Base-by-base conservation (phyloP, 106 monocot species). In the Posidonia australis region DNA sequence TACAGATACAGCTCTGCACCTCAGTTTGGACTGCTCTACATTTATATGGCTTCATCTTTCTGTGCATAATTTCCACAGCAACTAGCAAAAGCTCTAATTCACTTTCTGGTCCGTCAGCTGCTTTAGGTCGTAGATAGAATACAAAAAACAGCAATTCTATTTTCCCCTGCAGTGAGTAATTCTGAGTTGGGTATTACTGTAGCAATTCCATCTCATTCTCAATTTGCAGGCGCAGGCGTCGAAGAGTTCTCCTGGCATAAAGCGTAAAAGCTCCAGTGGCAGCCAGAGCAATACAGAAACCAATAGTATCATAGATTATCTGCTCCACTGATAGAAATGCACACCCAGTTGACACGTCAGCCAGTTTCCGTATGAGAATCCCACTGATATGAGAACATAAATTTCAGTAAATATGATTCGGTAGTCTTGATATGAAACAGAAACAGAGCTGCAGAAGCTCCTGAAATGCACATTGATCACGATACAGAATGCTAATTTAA, bases 191-290 rank as follows among this genome's bases (percentile, higher is more conserved):
- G 48, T 67, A 79, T 49, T 58, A 14, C 17, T 58, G 42, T 18
- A 42, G 57, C 58, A 66, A 79, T 47, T 27, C 14, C 20, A 82
- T 72, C 45, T 85, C 84, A 2, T 89, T 88, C 65, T 93, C 88
- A 9, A 22, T 48, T 66, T 89, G 93, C 26, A 93, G 81, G 10
- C 22, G 93, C 26, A 93, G 81, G 10, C 22, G 78, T 28, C 79
- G 85, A 44, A 93, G 85, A 27, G 83, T 66, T 51, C 62, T 88
- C 63, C 86, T 93, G 47, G 93, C 93, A 58, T 89, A 93, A 43
- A 83, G 61, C 7, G 93, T 93, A 52, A 93, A 86, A 17, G 83
- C 81, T 27, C 75, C 53, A 1, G 93, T 88, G 25, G 88, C 73
- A 71, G 74, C 77, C 12, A 75, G 63, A 46, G 85, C 86, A 13